These are phyloP conservation scores for Neonectria hederae DNA, from an alignment of 2,329 filamentous ascomycete species.

Conservation along the genomic window DNA sequence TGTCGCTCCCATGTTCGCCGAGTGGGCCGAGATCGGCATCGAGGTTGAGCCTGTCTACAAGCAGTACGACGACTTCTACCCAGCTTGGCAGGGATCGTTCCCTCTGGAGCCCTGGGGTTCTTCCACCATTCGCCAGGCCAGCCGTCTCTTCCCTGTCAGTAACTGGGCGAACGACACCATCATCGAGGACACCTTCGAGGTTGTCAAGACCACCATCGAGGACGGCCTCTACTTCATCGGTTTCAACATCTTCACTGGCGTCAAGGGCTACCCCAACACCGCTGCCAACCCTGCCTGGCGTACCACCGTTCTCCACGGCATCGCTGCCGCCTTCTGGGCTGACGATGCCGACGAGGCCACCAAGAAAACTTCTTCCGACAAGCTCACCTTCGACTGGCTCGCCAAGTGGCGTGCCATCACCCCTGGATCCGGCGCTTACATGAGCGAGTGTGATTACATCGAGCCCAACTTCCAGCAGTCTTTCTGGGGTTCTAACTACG, in stretches of 20 bases:
- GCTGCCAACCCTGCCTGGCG: slow-evolving; percentile 31
- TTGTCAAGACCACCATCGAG: slow-evolving; percentile 26
- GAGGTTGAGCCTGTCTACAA: slow-evolving; percentile 35
- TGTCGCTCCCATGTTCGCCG: slow-evolving; percentile 48
- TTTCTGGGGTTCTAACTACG: slow-evolving; percentile 60
- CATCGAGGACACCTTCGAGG: slow-evolving; percentile 20
- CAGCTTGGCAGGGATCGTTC: slow-evolving; percentile 40
- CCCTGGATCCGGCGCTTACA: slow-evolving; percentile 56
- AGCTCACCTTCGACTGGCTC: slow-evolving; percentile 23
- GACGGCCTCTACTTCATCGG: slow-evolving; percentile 28
- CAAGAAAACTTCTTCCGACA: slow-evolving; percentile 22
- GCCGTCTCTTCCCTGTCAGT: slow-evolving; percentile 29
- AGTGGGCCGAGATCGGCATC: slow-evolving; percentile 45
- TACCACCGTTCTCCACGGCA: slow-evolving; percentile 23
- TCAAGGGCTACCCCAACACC: slow-evolving; percentile 21
- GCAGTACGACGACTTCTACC: slow-evolving; percentile 39
- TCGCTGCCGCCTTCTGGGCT: slow-evolving; percentile 23
- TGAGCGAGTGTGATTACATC: slow-evolving; percentile 62
- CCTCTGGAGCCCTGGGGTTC: slow-evolving; percentile 39
- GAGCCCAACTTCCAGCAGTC: slow-evolving; percentile 55
- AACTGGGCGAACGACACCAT: slow-evolving; percentile 28
- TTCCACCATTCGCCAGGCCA: slow-evolving; percentile 38
- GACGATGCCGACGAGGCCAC: slow-evolving; percentile 19
- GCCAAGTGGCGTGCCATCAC: slow-evolving; percentile 35
- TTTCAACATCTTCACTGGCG: slow-evolving; percentile 27